Percentiles rank a stretch among this genome's conserved stretches.
These are phyloP conservation scores for Tagetes erecta DNA, from an alignment of 129 eudicot species.

Conservation along the genomic window DNA sequence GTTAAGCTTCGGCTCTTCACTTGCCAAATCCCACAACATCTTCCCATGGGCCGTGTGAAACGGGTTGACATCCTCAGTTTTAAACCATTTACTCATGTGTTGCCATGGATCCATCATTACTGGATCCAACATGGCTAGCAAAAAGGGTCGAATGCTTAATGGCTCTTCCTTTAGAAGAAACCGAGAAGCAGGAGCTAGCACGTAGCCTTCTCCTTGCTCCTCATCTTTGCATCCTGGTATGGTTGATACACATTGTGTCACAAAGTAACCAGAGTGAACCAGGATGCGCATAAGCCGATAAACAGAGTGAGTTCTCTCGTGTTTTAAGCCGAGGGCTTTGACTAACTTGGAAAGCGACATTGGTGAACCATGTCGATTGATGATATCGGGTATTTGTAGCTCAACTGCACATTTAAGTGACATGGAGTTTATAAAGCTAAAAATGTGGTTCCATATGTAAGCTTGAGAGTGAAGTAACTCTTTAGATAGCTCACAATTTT, in stretches of 20 bases:
- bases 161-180: conserved; percentile 35
- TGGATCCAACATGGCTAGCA: conserved; percentile 19
- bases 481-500: not conserved
- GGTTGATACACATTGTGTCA: not conserved
- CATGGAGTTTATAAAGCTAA: conserved; percentile 5
- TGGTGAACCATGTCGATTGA: conserved; percentile 7
- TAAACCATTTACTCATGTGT: conserved; percentile 24
- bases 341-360: conserved; percentile 11
- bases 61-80: conserved; percentile 14
- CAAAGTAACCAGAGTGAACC: conserved; percentile 17
- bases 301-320: not conserved
- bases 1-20: conserved; percentile 13
- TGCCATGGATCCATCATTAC: conserved; percentile 17
- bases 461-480: conserved; percentile 4
- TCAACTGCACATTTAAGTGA: conserved; percentile 10
- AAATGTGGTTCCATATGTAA: not conserved
- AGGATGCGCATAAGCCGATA: conserved; percentile 5
- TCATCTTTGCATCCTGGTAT: not conserved
- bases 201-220: conserved; percentile 11
- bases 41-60: conserved; percentile 12
- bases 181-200: conserved; percentile 28
- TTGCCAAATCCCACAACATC: conserved; percentile 5
- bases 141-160: conserved; percentile 16
- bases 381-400: conserved; percentile 11
- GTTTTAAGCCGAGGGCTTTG: not conserved